Evolutionary conservation across 768 basidiomycete species (phyloP).

Genomic region (Russula foetens): DNA sequence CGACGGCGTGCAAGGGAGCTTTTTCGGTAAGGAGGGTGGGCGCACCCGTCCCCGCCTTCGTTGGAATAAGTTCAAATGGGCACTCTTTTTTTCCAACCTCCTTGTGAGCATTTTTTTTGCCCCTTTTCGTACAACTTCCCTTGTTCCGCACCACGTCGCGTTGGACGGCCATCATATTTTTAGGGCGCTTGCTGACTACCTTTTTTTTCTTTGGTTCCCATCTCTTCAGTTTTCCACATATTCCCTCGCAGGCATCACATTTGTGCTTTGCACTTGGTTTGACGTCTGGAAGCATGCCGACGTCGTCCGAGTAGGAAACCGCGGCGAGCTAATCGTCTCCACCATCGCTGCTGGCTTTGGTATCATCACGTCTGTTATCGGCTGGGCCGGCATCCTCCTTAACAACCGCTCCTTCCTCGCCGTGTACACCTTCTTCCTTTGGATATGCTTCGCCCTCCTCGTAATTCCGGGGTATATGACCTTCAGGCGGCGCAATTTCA

Average conservation of each 20-base stretch:
- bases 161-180: not conserved
- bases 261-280: constrained; percentile 70
- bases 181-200: not conserved
- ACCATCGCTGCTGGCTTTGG: constrained; percentile 55
- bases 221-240: constrained; percentile 47
- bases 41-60: constrained; percentile 38
- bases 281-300: constrained; percentile 63
- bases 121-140: not conserved
- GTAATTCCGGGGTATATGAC: constrained; percentile 71
- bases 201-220: not conserved
- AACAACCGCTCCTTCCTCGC: constrained; percentile 82
- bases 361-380: constrained; percentile 58
- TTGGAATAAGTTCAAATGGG: constrained; percentile 87
- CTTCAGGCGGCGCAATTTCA: constrained; percentile 67
- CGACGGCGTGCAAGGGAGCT: constrained; percentile 30
- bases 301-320: constrained; percentile 64
- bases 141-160: not conserved
- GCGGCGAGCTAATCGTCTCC: constrained; percentile 57
- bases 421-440: constrained; percentile 60
- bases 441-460: constrained; percentile 65
- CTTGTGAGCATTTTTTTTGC: constrained; percentile 31
- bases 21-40: constrained; percentile 36
- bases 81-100: constrained; percentile 57
- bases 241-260: constrained; percentile 51
- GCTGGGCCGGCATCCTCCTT: constrained; percentile 73